Evolutionary conservation across 768 basidiomycete species (phyloP).

Genomic region (Neoboletus brunneissimus): DNA sequence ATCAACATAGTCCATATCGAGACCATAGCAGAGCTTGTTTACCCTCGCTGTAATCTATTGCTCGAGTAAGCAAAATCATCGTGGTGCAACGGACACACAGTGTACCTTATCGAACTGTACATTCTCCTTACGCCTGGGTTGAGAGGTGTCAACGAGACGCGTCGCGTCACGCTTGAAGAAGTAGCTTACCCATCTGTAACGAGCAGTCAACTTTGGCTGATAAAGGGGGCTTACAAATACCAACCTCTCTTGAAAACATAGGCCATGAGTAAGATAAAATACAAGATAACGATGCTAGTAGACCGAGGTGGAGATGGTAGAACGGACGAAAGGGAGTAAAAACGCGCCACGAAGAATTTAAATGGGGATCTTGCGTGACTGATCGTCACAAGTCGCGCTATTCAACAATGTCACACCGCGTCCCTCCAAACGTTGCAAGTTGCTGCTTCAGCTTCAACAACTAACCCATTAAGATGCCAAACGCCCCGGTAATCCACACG

Average conservation of each 20-base stretch:
- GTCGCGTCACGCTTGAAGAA: conserved; percentile 15
- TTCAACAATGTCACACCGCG: conserved; percentile 36
- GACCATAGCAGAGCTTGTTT: conserved; percentile 91
- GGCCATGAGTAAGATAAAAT: conserved; percentile 35
- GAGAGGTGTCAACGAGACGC: conserved; percentile 21
- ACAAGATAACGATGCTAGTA: conserved; percentile 1
- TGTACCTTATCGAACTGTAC: conserved; percentile 91
- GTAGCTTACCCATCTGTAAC: conserved; percentile 46
- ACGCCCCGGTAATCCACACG: conserved; percentile 29
- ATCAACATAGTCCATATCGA: conserved; percentile 89
- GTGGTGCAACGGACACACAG: conserved; percentile 10
- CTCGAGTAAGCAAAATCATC: conserved; percentile 15
- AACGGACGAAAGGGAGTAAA: conserved; percentile 11
- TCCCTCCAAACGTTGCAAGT: not conserved
- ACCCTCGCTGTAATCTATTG: conserved; percentile 80
- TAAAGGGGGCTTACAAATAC: conserved; percentile 12
- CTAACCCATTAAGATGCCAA: conserved; percentile 22
- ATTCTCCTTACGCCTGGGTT: conserved; percentile 75
- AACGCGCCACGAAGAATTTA: conserved; percentile 34
- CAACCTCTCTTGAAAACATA: conserved; percentile 59
- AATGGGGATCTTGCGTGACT: conserved; percentile 25
- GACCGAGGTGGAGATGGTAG: conserved; percentile 23
- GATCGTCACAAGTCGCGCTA: conserved; percentile 29
- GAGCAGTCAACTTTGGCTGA: conserved; percentile 4
- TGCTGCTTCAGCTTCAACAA: not conserved